Percentiles rank a stretch among this genome's conserved stretches.
Evolutionary conservation across 345 rosid species (phyloP).

Genomic region (Bruguiera gymnorhiza): DNA sequence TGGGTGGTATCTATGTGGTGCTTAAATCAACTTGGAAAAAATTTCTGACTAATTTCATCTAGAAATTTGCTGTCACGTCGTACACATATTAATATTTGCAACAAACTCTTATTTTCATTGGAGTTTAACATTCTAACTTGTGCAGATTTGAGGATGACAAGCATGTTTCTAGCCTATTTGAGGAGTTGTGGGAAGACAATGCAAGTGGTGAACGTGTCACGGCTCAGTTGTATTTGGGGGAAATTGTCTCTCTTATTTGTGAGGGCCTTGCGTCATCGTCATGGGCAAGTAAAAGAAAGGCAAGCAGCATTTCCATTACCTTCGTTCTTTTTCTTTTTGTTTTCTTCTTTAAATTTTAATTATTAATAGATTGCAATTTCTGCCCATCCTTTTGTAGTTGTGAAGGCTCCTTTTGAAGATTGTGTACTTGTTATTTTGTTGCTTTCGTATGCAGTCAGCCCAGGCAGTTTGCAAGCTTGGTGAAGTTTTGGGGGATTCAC

Average conservation of each 20-base stretch:
- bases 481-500: conserved; percentile 79
- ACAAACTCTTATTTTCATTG: not conserved
- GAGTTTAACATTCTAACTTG: conserved; percentile 5
- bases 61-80: not conserved
- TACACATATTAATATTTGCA: not conserved
- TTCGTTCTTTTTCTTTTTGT: conserved; percentile 11
- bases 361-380: conserved; percentile 9
- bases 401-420: not conserved
- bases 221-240: conserved; percentile 72
- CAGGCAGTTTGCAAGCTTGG: conserved; percentile 75
- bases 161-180: conserved; percentile 71
- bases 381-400: not conserved
- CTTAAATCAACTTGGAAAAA: too few species aligned
- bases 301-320: conserved; percentile 8
- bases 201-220: conserved; percentile 82
- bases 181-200: conserved; percentile 96
- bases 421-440: conserved; percentile 9
- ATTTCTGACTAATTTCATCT: not conserved
- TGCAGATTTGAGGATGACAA: conserved; percentile 96
- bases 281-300: conserved; percentile 90
- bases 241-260: conserved; percentile 71
- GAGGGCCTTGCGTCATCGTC: conserved; percentile 77
- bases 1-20: too few species aligned
- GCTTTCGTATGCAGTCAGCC: conserved; percentile 57
- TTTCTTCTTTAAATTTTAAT: not conserved